Base-by-base conservation (phyloP, 106 monocot species). In the Chionographis japonica region DNA sequence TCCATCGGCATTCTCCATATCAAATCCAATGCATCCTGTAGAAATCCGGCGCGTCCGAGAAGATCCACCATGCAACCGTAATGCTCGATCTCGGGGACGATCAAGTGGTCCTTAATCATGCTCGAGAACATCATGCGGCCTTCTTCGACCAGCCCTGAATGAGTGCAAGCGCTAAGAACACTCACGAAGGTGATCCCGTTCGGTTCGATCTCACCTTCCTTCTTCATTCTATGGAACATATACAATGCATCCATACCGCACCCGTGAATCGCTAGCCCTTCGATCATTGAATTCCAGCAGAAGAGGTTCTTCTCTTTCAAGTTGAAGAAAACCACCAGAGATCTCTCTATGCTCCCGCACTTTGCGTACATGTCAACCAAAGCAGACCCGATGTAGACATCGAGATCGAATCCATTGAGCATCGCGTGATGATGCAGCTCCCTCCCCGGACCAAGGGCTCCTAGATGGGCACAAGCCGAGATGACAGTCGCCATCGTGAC, bases 291-390 rank as follows among this genome's bases (percentile, higher is more conserved):
- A 35, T 91, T 91, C 91, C 90, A 91, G 50, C 86, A 87, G 66
- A 81, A 91, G 40, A 87, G 59, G 61, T 91, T 87, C 67, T 63
- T 74, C 38, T 65, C 71, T 51, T 62, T 75, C 68, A 87, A 37
- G 61, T 87, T 87, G 65, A 78, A 84, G 68, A 91, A 91, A 9
- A 82, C 63, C 63, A 79, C 42, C 6, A 87, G 76, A 16, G 91
- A 74, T 69, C 52, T 73, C 65, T 77, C 81, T 51, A 84, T 57
- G 54, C 54, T 54, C 36, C 86, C 90, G 52, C 90, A 86, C 69
- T 90, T 90, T 4, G 90, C 90, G 12, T 87, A 91, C 91, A 91
- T 84, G 50, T 91, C 91, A 13, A 91, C 62, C 76, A 91, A 51
- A 13, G 87, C 76, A n/a, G 86, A 87, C 7, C 84, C 87, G 0